Base-by-base conservation (phyloP, 495 filamentous ascomycete species). In the Aspergillus asperescens region DNA sequence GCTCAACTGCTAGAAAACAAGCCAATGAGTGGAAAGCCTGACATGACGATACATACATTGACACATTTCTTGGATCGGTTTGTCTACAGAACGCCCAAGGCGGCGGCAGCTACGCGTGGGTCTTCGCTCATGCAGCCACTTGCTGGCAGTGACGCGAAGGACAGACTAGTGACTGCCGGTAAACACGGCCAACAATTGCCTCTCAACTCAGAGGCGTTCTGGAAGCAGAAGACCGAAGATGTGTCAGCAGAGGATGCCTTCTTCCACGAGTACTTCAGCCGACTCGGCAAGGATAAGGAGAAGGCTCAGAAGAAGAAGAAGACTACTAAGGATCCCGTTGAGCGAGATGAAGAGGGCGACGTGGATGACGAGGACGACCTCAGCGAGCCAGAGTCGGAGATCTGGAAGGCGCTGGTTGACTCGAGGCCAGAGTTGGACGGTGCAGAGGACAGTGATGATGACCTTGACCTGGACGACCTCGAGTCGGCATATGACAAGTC, bases 1-100 rank as follows among this genome's bases (percentile, higher is more conserved):
- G 70, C 70, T 5, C 77, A 81, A 47, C 74, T 98, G 22, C 64
- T 95, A 7, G 69, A 77, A 20, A 79, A 81, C 45, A 73, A 81
- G 54, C 75, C 80, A 7, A 84, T 87, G 70, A 84, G 86, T 50
- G 81, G 85, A 53, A 96, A 97, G 69, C 91, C 93, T 0, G 92
- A 98, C 57, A 71, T 96, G 41, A 81, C 85, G 0, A 79, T 85
- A 34, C 90, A 96, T 62, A 95, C 88, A 0, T 80, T 98, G 51
- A 89, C 87, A 50, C 86, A 93, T 65, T 98, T 98, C 79, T 79
- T 98, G 25, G 93, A 98, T 69, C 89, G 90, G 55, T 97, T 98
- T 67, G 89, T 93, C 18, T 98, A 96, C 75, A 84, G 89, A 35
- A 92, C 91, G 55, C 82, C 91, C 40, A 94, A 91, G 76, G 76